Evolutionary conservation across 305 asterid genomes (phyloP), one percentile per base, ranked within the genome.

Genomic region (Fraxinus baroniana): DNA sequence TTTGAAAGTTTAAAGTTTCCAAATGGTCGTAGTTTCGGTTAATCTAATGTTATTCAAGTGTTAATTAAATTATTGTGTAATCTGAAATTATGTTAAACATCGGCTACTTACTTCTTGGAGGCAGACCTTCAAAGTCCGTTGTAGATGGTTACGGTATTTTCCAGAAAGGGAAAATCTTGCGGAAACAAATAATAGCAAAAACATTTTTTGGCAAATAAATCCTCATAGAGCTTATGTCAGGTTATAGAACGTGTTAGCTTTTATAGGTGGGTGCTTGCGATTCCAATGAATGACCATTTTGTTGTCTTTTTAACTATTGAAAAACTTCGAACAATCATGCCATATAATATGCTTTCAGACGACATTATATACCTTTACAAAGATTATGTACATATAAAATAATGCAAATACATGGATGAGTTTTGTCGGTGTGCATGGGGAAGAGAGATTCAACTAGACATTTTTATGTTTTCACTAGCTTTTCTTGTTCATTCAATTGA

Each of bases 381-480:
- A 68, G 22, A 13, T 26, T 68, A 28, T 26, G 2, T 68, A 24
- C 30, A 64, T 24, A 64, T 10, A 70, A 70, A 30, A 28, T 26
- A 70, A 30, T 26, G 22, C 41, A 70, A 68, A 70, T 30, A 70
- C 75, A 70, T 70, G 39, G 20, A 28, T 68, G 28, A 22, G 74
- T 10, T 68, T 26, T 66, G 13, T 13, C 9, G 2, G 74, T 15
- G 20, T 62, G 35, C n/a, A 28, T 28, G 37, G 37, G 20, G 74
- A 7, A 28, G 74, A 68, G 74, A 28, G 72, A 3, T 64, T 64
- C 33, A 64, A 20, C 33, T 24, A 64, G 72, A 24, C 6, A 22
- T 64, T 68, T 68, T 68, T 70, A 70, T 30, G 20, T 70, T 70
- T 28, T 70, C 75, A 28, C 75, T 70, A 30, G 75, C 37, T 70